Percentiles rank a stretch among this genome's conserved stretches.
phyloP scores from a whole-genome alignment of 495 filamentous ascomycete species.

The Podospora fimiseda region DNA sequence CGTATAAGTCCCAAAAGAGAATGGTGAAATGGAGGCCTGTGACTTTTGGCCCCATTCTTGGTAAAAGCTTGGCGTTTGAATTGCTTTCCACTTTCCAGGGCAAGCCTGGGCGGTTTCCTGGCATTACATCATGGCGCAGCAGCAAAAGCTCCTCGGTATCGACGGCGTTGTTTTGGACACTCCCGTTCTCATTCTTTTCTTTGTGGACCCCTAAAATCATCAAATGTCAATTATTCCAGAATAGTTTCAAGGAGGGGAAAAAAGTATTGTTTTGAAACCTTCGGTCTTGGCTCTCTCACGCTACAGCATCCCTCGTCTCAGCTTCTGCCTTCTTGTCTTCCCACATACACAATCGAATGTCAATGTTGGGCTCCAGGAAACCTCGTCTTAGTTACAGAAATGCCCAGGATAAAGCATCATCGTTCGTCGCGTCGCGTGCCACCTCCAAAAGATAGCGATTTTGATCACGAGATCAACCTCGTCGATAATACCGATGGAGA shows the following conservation, averaged over 20 bases:
- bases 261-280: too few relatives aligned
- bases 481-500: conserved; percentile 39
- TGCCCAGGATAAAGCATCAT: conserved; percentile 39
- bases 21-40: too few relatives aligned
- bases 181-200: too few relatives aligned
- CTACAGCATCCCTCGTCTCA: too few relatives aligned
- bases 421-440: conserved; percentile 42
- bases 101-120: background rate
- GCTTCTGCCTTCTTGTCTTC: too few relatives aligned
- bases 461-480: conserved; percentile 57
- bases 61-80: background rate
- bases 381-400: conserved; percentile 15
- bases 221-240: background rate
- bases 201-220: background rate
- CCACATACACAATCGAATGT: background rate
- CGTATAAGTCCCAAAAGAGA: background rate
- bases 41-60: background rate
- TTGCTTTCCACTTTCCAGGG: background rate
- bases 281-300: too few relatives aligned
- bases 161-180: too few relatives aligned
- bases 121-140: background rate
- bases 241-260: background rate
- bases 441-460: conserved; percentile 46
- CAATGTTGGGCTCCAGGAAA: conserved; percentile 6
- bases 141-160: background rate